These are phyloP conservation scores for Eimeria praecox DNA, from an alignment of 169 alveolate genomes.

Conservation along the genomic window DNA sequence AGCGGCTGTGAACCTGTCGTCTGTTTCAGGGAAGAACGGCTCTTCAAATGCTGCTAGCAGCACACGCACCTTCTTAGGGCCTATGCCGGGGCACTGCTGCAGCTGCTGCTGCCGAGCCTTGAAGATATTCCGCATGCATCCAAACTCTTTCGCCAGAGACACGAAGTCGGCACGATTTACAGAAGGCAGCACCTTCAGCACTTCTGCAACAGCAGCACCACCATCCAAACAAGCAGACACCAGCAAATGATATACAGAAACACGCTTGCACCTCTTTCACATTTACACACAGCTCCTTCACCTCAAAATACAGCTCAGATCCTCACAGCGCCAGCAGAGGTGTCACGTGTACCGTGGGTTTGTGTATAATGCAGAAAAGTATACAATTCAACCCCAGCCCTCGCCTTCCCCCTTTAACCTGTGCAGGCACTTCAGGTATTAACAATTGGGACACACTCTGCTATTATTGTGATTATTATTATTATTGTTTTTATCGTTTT, in stretches of 20 bases:
- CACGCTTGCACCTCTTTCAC: no score
- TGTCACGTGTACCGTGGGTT: no score
- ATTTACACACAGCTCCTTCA: not conserved
- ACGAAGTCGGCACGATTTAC: constrained; percentile 82
- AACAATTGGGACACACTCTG: no score
- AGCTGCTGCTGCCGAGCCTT: constrained; percentile 80
- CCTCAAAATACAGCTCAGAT: not conserved
- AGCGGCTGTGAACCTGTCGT: constrained; percentile 41
- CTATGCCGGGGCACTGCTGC: constrained; percentile 83
- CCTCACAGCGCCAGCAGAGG: not conserved
- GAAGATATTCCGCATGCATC: constrained; percentile 79
- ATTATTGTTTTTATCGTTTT: no score
- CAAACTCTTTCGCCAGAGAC: constrained; percentile 81
- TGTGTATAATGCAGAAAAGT: no score
- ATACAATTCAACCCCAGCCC: no score
- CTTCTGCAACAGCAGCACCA: constrained; percentile 76
- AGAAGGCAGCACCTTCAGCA: constrained; percentile 81
- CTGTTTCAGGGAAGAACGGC: constrained; percentile 73
- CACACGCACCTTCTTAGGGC: constrained; percentile 69
- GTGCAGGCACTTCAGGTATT: no score
- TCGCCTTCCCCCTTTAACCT: no score
- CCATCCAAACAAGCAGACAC: constrained; percentile 35
- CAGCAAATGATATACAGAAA: not conserved
- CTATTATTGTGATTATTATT: no score
- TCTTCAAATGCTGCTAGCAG: constrained; percentile 54